Evolutionary conservation across 495 filamentous ascomycete species (phyloP), one percentile per base, ranked within the genome.

Genomic region (Podospora pseudopauciseta): DNA sequence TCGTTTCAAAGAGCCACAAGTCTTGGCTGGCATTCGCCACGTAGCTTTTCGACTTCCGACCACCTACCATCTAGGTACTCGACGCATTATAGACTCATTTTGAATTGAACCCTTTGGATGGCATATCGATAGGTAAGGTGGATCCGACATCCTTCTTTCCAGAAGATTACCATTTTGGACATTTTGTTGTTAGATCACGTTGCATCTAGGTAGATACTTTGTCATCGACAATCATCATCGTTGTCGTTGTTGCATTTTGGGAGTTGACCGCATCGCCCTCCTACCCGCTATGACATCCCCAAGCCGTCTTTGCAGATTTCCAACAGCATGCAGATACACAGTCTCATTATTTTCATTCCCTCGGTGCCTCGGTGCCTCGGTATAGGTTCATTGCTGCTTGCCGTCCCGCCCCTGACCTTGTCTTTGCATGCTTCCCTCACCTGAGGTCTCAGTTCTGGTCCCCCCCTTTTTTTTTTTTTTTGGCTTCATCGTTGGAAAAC

Each of bases 211-310:
- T 23, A 23, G 23, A 23, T 23, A 26, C 16, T n/a, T 15, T 34
- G 5, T 34, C 20, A 30, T 34, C 23, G 4, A 54, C 44, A 6
- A 49, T 49, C 9, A 23, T 66, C 58, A 18, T 56, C 54, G 65
- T 13, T 32, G 28, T 66, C 58, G 26, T 56, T 54, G 65, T 13
- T 32, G 28, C 54, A 32, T 63, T 49, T 59, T 67, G 58, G 66
- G 59, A 23, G 44, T 63, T 49, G 28, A 62, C 60, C 16, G 54
- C 70, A 32, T 64, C 72, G 39, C 70, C 70, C 57, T 69, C 55
- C 68, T 74, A 67, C 63, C 70, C 70, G 74, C 73, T 73, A 68
- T 74, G 73, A 73, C 70, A 58, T 19, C 18, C 53, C 19, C 59
- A 57, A 53, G 15, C 70, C 68, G 61, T 64, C 20, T 30, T 65